These are phyloP conservation scores for Babjeviella inositovora DNA, from an alignment of 805 yeast species.

Conservation along the genomic window DNA sequence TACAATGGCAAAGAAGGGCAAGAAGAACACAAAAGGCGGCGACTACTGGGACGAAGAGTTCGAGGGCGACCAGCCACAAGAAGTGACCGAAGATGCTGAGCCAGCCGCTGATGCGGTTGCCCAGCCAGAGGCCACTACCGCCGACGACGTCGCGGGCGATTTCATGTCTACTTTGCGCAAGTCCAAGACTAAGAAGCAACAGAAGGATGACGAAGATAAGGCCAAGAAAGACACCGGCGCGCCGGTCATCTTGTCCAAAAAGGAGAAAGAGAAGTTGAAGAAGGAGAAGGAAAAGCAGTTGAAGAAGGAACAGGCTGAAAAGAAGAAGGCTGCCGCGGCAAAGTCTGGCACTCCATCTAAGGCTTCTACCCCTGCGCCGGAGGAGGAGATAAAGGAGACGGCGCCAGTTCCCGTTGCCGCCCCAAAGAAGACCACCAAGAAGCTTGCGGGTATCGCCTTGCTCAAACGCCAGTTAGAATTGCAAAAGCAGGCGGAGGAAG, in stretches of 20 bases:
- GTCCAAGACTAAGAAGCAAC: conserved; percentile 65
- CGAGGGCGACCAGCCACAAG: conserved; percentile 29
- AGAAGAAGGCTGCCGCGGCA: conserved; percentile 45
- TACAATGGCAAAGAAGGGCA: conserved; percentile 31
- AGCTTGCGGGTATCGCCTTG: conserved; percentile 85
- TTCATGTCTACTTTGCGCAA: conserved; percentile 73
- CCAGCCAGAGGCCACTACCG: conserved; percentile 6
- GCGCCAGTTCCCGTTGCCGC: conserved; percentile 18
- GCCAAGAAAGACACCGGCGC: conserved; percentile 29
- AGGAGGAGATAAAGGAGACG: conserved; percentile 37
- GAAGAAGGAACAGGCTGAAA: conserved; percentile 81
- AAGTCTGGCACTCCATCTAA: conserved; percentile 4
- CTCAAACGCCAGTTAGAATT: conserved; percentile 79
- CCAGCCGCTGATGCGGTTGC: conserved; percentile 18
- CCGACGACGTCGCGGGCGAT: conserved; percentile 38
- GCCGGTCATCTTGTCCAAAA: conserved; percentile 74
- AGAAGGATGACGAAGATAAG: conserved; percentile 45
- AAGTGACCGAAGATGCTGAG: no score
- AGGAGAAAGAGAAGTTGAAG: conserved; percentile 89
- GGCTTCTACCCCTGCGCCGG: conserved; percentile 39
- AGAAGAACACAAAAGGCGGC: conserved; percentile 50
- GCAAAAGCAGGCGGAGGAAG: conserved; percentile 79
- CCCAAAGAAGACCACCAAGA: conserved; percentile 56
- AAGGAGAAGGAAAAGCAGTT: conserved; percentile 82
- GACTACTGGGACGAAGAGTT: conserved; percentile 73